Percentiles rank a stretch among this genome's conserved stretches.
phyloP scores from a whole-genome alignment of 768 basidiomycete genomes.

The Krasilnikovozyma curviuscula region DNA sequence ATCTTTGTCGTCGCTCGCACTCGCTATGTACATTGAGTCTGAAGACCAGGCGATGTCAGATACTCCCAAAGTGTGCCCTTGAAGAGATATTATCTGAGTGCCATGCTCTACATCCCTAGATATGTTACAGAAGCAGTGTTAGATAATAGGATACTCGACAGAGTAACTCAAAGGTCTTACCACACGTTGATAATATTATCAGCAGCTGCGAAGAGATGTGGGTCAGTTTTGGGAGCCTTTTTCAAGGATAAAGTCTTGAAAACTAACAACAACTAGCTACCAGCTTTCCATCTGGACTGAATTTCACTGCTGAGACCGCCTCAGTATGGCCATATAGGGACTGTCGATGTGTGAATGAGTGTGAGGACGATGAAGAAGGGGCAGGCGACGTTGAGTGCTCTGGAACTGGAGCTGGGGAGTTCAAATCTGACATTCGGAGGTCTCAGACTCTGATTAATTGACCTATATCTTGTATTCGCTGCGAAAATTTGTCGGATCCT shows the following conservation, averaged over 20 bases:
- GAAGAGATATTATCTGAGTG: conserved; percentile 31
- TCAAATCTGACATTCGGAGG: no score
- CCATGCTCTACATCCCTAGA: conserved; percentile 1
- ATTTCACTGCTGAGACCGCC: conserved; percentile 67
- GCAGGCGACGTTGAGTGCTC: no score
- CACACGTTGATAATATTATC: conserved; percentile 1
- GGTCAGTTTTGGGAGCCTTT: no score
- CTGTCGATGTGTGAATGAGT: no score
- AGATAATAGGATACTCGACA: no score
- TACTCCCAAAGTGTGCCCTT: conserved; percentile 41
- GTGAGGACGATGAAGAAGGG: no score
- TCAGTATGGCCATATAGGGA: conserved; percentile 45
- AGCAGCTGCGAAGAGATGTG: no score
- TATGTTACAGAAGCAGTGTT: background rate
- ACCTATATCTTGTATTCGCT: no score
- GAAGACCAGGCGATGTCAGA: conserved; percentile 78
- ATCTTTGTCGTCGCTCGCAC: conserved; percentile 83
- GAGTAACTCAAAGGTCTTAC: background rate
- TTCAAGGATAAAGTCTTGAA: no score
- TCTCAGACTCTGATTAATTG: no score
- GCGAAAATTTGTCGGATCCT: no score
- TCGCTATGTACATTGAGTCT: conserved; percentile 65
- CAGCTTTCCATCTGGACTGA: conserved; percentile 62
- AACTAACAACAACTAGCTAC: conserved; percentile 41
- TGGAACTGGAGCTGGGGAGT: no score